Percentiles rank a stretch among this genome's conserved stretches.
These are phyloP conservation scores for Albugo candida DNA, from an alignment of 352 stramenopile species.

Conservation along the genomic window DNA sequence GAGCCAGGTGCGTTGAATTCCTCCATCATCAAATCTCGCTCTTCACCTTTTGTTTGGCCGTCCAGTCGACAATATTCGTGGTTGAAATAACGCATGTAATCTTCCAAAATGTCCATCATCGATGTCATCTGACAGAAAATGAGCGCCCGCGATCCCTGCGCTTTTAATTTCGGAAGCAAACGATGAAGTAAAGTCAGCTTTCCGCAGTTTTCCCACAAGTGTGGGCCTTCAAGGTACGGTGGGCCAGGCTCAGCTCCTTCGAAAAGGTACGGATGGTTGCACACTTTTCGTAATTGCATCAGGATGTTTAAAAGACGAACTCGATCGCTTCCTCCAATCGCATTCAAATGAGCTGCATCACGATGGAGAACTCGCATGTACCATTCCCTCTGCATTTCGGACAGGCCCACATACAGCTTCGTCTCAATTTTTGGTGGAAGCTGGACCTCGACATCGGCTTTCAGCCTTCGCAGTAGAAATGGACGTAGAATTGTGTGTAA, in stretches of 20 bases:
- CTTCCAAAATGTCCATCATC: constrained; percentile 98
- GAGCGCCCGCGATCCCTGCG: constrained; percentile 83
- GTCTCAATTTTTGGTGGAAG: constrained; percentile 97
- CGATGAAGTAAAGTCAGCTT: constrained; percentile 97
- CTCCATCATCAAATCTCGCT: constrained; percentile 87
- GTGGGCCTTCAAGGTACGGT: constrained; percentile 90
- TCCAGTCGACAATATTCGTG: constrained; percentile 77
- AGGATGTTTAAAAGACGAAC: constrained; percentile 94
- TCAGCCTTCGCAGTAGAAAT: constrained; percentile 97
- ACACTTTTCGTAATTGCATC: constrained; percentile 98
- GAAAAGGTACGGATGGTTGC: constrained; percentile 99
- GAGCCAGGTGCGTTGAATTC: constrained; percentile 94
- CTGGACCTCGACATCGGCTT: constrained; percentile 93
- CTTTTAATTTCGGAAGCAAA: constrained; percentile 72
- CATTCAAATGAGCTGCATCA: constrained; percentile 92
- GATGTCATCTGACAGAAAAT: constrained; percentile 99
- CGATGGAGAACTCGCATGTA: constrained; percentile 96
- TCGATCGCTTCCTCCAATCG: constrained; percentile 89
- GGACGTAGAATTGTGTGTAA: constrained; percentile 93
- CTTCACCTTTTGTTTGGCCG: constrained; percentile 68
- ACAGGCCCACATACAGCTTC: constrained; percentile 96
- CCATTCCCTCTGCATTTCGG: constrained; percentile 93
- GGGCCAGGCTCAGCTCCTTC: constrained; percentile 94
- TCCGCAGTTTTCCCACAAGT: constrained; percentile 96
- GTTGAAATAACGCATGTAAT: constrained; percentile 89